Percentiles rank a stretch among this genome's conserved stretches.
phyloP scores from a whole-genome alignment of 306 rosid species.

The Quercus mongolica region DNA sequence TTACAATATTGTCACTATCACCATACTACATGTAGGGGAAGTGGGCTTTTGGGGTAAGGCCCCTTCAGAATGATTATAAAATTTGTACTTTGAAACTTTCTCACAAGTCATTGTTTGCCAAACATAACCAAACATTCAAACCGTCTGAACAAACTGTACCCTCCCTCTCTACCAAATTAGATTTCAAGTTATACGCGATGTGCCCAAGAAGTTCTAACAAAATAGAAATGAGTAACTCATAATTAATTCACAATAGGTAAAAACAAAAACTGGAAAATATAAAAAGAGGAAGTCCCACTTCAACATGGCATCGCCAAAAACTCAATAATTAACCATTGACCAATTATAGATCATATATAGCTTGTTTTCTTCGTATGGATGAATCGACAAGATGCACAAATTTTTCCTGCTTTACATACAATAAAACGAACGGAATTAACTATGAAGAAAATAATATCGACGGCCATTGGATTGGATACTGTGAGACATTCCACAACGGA shows the following conservation, averaged over 20 bases:
- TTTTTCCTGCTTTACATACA: not conserved
- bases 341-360: not conserved
- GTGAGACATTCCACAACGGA: constrained; percentile 44
- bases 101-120: not conserved
- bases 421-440: not conserved
- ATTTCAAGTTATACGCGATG: too few relatives aligned
- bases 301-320: not conserved
- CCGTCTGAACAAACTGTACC: not conserved
- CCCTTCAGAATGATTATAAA: not conserved
- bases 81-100: not conserved
- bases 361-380: not conserved
- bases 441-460: not conserved
- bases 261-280: not conserved
- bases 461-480: constrained; percentile 52
- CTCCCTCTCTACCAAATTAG: not conserved
- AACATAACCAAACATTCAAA: not conserved
- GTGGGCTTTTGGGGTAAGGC: not conserved
- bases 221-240: too few relatives aligned
- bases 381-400: not conserved
- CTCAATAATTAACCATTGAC: not conserved
- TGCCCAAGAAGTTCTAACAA: too few relatives aligned
- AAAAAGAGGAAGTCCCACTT: not conserved
- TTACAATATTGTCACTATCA: not conserved
- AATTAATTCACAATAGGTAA: too few relatives aligned
- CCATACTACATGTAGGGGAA: not conserved